Conservation (phyloP, 1,284 basidiomycete genomes). For the Cryptococcus sp. region DNA sequence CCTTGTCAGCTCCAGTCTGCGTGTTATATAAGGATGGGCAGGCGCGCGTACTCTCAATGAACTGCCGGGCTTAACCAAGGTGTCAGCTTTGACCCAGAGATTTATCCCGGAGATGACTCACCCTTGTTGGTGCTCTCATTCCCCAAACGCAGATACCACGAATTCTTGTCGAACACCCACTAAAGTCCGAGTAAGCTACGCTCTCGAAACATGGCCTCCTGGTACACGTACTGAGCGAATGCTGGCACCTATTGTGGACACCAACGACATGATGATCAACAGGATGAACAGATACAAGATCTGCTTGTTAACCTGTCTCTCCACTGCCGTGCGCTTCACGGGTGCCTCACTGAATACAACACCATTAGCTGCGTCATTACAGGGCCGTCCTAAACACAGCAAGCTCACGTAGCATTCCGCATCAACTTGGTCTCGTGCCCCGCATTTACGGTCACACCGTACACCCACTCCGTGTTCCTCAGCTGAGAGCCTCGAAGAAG, state of each 20-base stretch:
- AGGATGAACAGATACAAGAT: conserved; percentile 94
- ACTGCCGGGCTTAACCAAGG: conserved; percentile 63
- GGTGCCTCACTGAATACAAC: conserved; percentile 67
- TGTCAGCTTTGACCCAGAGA: conserved; percentile 7
- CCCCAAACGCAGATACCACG: conserved; percentile 70
- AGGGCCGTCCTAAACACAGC: neutral
- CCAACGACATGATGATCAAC: conserved; percentile 79
- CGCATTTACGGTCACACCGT: conserved; percentile 90
- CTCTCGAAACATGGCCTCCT: neutral
- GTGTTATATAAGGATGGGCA: neutral
- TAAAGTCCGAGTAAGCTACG: conserved; percentile 23
- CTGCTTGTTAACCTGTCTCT: conserved; percentile 92
- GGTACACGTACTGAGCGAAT: conserved; percentile 60
- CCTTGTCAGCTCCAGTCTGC: neutral
- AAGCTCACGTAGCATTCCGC: conserved; percentile 80
- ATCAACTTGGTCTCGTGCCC: conserved; percentile 99
- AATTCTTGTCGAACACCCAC: conserved; percentile 70
- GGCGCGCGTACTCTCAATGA: conserved; percentile 66
- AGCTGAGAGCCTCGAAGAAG: conserved; percentile 92
- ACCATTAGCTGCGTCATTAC: neutral
- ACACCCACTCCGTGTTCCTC: conserved; percentile 94
- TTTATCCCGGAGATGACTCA: conserved; percentile 11
- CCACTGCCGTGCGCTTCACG: conserved; percentile 94
- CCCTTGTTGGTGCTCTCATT: conserved; percentile 48
- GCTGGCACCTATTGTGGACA: conserved; percentile 87